phyloP scores from a whole-genome alignment of 108 stramenopile species.

The Schizochytrium sp. region DNA sequence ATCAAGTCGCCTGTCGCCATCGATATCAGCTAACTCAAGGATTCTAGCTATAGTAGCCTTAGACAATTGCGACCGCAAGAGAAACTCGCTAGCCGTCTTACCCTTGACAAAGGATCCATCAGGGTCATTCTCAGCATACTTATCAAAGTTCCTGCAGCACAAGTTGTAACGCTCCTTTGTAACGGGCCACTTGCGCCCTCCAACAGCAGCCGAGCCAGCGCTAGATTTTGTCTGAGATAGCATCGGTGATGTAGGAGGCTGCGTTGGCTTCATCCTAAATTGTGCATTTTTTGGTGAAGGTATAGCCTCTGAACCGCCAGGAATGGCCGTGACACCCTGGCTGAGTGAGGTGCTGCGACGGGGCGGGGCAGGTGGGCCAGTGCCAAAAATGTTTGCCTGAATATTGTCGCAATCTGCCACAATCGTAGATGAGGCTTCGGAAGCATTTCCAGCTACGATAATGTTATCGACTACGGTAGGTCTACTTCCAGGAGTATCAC shows the following conservation, averaged over 20 bases:
- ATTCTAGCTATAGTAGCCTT: constrained; percentile 15
- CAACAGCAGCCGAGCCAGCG: background rate
- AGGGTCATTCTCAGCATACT: background rate
- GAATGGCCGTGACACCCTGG: background rate
- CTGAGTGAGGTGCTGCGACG: background rate
- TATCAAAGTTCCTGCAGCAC: constrained; percentile 18
- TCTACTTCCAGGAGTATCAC: background rate
- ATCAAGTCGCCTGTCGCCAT: background rate
- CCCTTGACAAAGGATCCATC: constrained; percentile 5
- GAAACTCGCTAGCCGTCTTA: background rate
- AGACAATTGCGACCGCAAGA: background rate
- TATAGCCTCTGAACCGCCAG: background rate
- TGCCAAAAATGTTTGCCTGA: background rate
- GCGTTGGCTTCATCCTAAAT: constrained; percentile 31
- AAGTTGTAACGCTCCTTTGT: background rate
- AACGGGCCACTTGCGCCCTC: background rate
- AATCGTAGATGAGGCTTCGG: background rate
- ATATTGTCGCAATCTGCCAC: background rate
- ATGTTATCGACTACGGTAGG: no score
- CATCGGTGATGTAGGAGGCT: background rate
- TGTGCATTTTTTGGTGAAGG: background rate
- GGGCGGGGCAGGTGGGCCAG: background rate
- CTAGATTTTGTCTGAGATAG: background rate
- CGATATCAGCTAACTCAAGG: constrained; percentile 51
- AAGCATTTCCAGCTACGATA: background rate